Conservation (phyloP, 768 basidiomycete species). For the Wakefieldia striispora region DNA sequence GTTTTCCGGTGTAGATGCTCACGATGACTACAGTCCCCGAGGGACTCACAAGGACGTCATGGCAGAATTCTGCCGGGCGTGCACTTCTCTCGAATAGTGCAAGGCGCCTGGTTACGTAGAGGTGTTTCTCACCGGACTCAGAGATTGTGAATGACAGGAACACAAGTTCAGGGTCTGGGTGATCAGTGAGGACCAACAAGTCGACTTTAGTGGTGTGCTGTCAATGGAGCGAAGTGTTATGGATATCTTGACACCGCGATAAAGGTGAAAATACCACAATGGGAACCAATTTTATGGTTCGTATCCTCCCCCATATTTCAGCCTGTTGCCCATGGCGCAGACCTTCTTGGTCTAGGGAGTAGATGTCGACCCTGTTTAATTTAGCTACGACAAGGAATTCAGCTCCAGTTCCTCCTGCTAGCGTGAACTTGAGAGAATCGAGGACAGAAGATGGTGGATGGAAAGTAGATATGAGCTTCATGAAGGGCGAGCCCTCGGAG, state of each 20-base stretch:
- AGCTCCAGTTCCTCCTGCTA: slow-evolving; percentile 46
- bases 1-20: slow-evolving; percentile 66
- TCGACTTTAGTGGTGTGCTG: slow-evolving; percentile 36
- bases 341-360: slow-evolving; percentile 59
- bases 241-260: neutral
- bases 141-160: slow-evolving; percentile 53
- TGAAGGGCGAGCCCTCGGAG: slow-evolving; percentile 15
- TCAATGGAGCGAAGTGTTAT: slow-evolving; percentile 7
- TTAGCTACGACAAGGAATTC: slow-evolving; percentile 73
- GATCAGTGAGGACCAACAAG: slow-evolving; percentile 68
- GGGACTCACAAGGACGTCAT: slow-evolving; percentile 64
- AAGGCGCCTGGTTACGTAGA: slow-evolving; percentile 45
- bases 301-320: slow-evolving; percentile 70
- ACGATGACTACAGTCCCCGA: slow-evolving; percentile 58
- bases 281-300: slow-evolving; percentile 53
- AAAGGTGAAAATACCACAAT: slow-evolving; percentile 42
- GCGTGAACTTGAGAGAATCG: slow-evolving; percentile 63
- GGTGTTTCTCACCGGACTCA: slow-evolving; percentile 26
- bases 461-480: slow-evolving; percentile 71
- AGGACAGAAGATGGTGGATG: slow-evolving; percentile 73
- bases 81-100: slow-evolving; percentile 55
- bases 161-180: slow-evolving; percentile 72
- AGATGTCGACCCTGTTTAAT: slow-evolving; percentile 63
- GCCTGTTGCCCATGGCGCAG: slow-evolving; percentile 56
- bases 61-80: slow-evolving; percentile 71